Conservation (phyloP, 139 green algal genomes). For the Ettlia oleoabundans region DNA sequence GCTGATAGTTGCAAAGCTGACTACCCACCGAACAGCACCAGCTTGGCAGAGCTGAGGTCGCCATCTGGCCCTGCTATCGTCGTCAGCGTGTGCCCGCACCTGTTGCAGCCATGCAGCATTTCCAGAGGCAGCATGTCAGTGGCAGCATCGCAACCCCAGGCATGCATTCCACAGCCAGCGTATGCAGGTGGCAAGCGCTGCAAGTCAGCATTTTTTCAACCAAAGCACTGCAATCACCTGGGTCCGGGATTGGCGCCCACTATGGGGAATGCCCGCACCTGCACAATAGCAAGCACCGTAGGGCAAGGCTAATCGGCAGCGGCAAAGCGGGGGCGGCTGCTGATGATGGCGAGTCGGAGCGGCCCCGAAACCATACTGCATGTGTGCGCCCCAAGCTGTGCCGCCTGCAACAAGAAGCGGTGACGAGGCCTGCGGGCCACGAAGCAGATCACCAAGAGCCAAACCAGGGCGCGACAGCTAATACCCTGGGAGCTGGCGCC, state of each 20-base stretch:
- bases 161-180: not conserved
- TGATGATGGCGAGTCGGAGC: not conserved
- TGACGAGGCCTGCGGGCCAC: no score
- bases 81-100: conserved; percentile 95
- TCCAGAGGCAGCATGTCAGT: no score
- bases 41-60: conserved; percentile 71
- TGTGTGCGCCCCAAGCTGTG: no score
- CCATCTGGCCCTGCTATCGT: conserved; percentile 77
- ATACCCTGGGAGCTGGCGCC: no score
- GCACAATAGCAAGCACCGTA: not conserved
- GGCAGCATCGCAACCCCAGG: not conserved
- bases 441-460: no score
- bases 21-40: conserved; percentile 89
- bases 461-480: no score
- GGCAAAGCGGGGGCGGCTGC: not conserved
- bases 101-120: no score
- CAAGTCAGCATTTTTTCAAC: not conserved
- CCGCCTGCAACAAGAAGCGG: no score
- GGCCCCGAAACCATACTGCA: not conserved
- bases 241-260: conserved; percentile 46
- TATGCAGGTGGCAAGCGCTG: not conserved
- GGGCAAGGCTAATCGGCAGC: no score
- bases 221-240: conserved; percentile 23
- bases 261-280: conserved; percentile 42
- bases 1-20: not conserved